Base-by-base conservation (phyloP, 768 basidiomycete species). In the Termitomyces sp. region DNA sequence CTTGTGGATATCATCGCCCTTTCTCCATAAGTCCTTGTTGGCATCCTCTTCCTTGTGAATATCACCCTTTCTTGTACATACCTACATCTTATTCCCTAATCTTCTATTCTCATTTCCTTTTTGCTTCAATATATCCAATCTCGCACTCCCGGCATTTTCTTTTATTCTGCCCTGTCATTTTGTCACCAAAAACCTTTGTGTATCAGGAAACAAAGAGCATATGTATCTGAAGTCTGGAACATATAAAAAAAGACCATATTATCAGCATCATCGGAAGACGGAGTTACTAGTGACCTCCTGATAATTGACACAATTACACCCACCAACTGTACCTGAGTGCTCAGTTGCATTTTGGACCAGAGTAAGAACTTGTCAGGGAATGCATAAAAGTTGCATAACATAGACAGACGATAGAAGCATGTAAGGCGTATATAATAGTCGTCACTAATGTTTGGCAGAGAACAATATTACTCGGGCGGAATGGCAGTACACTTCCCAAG, bases 81-180 rank as follows among this genome's bases (percentile, higher is more conserved):
- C 50, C 46, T 58, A 55, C 50, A 55, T 61, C 54, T 61, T 55
- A 55, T 60, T 41, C 46, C 60, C 49, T 64, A 56, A 51, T 63
- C 58, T 38, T 8, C 52, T 38, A 48, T 58, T 53, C 55, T 56
- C 50, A 41, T 59, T 55, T 41, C 35, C 35, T 35, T 53, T 44
- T 54, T 61, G 60, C 63, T 63, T 59, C 60, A 57, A 63, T 56
- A 61, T 63, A 56, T 59, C 55, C 48, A 46, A 47, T 21, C 23
- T 55, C 53, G 17, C 58, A 53, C 59, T 35, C 57, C 23, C 51
- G 15, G 56, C 53, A 63, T 64, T 55, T 59, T 53, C 47, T 40
- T 60, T 30, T 47, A 49, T 50, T 46, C 50, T 37, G 15, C 44
- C 41, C 37, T 55, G 54, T 60, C 56, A 51, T 58, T 45, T 58